These are phyloP conservation scores for Cudoniella acicularis DNA, from an alignment of 495 filamentous ascomycete genomes.

Conservation along the genomic window DNA sequence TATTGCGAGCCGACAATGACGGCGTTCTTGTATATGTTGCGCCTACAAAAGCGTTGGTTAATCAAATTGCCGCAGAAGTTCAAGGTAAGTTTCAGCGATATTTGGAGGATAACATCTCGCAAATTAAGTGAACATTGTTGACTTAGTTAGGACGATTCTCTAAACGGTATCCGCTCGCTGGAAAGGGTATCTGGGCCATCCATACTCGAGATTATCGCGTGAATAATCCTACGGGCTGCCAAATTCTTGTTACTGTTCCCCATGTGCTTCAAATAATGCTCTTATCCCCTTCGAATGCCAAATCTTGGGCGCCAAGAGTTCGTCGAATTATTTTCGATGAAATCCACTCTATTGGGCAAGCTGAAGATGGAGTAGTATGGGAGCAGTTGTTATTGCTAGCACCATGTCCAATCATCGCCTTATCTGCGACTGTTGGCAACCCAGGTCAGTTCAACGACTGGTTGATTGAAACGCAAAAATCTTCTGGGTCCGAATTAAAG, in stretches of 20 bases:
- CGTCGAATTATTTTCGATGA: constrained; percentile 80
- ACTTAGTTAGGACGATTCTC: constrained; percentile 64
- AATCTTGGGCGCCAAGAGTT: constrained; percentile 60
- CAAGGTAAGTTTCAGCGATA: constrained; percentile 33
- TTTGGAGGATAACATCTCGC: too few relatives aligned
- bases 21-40: constrained; percentile 73
- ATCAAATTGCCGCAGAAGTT: constrained; percentile 77
- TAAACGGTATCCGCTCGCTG: constrained; percentile 52
- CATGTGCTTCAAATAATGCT: constrained; percentile 79
- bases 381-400: constrained; percentile 72
- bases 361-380: constrained; percentile 76
- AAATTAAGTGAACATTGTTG: too few relatives aligned
- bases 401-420: constrained; percentile 74
- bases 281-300: constrained; percentile 62
- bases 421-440: constrained; percentile 79
- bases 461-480: constrained; percentile 57
- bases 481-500: constrained; percentile 50
- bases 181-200: constrained; percentile 72
- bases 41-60: constrained; percentile 78
- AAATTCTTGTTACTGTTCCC: constrained; percentile 73
- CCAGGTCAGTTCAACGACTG: constrained; percentile 65
- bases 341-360: constrained; percentile 76
- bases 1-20: constrained; percentile 62
- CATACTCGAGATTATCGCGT: constrained; percentile 71
- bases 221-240: constrained; percentile 66